Conservation (phyloP, 192 early-diverging fungal species). For the Haplosporangium gracile region DNA sequence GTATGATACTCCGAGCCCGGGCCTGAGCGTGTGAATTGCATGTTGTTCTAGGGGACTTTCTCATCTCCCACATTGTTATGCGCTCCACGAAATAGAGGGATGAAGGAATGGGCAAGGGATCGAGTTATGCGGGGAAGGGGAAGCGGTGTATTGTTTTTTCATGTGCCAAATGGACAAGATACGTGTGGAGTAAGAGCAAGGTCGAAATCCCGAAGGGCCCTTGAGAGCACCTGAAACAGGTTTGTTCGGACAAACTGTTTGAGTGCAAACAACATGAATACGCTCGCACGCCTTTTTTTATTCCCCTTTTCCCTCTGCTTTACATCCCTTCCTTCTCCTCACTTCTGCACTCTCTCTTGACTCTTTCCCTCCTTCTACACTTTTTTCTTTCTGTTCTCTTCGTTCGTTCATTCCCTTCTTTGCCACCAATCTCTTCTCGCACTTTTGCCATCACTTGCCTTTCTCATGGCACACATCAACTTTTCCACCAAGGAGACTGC, state of each 20-base stretch:
- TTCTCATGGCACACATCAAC: constrained; percentile 20
- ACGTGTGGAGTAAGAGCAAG: no score
- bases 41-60: no score
- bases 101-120: not conserved
- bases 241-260: not conserved
- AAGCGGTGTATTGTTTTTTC: not conserved
- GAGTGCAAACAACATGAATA: not conserved
- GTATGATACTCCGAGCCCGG: no score
- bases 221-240: not conserved
- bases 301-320: not conserved
- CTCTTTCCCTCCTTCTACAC: not conserved
- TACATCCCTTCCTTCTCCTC: not conserved
- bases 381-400: not conserved
- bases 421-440: not conserved
- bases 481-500: constrained; percentile 29
- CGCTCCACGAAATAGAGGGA: no score
- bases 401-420: not conserved
- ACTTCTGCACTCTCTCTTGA: not conserved
- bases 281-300: not conserved
- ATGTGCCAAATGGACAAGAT: not conserved
- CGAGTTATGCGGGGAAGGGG: not conserved
- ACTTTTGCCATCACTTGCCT: not conserved
- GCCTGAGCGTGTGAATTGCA: no score
- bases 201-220: not conserved
- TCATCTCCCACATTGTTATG: no score